Conservation (phyloP, 169 alveolate genomes). For the Plasmodium berghei region DNA sequence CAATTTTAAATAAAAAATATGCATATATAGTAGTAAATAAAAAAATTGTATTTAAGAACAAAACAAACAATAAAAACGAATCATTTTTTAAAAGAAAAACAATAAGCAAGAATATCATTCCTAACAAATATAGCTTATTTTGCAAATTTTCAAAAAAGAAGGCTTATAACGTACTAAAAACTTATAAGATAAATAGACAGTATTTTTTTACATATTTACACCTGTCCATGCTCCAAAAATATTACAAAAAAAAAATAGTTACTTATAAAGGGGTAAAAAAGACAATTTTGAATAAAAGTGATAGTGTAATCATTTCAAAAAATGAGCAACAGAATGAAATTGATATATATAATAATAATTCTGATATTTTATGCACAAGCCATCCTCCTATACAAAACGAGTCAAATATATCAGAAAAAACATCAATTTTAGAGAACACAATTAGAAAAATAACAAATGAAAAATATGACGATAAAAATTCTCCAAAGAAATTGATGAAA, state of each 20-base stretch:
- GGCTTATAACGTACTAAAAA: not conserved
- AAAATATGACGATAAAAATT: too few relatives aligned
- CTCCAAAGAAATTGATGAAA: too few relatives aligned
- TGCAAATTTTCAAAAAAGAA: conserved; percentile 7
- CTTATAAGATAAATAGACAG: conserved; percentile 10
- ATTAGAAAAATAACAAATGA: too few relatives aligned
- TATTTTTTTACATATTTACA: conserved; percentile 28
- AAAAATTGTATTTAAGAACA: conserved; percentile 31
- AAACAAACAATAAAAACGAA: conserved; percentile 31
- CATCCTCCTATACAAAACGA: too few relatives aligned
- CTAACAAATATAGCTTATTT: conserved; percentile 9
- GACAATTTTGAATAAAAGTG: not conserved
- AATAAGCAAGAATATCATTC: conserved; percentile 13
- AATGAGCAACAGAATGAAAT: conserved; percentile 9
- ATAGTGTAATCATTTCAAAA: not conserved
- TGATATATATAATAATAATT: not conserved
- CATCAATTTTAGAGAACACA: too few relatives aligned
- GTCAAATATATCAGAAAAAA: too few relatives aligned
- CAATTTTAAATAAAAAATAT: conserved; percentile 38
- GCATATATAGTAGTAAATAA: conserved; percentile 36
- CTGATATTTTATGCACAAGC: too few relatives aligned
- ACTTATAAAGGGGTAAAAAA: not conserved
- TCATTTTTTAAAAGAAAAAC: conserved; percentile 18
- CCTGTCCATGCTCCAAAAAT: conserved; percentile 18
- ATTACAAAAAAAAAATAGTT: conserved; percentile 18